These are phyloP conservation scores for Adansonia gregorii DNA, from an alignment of 441 rosid species.

Conservation along the genomic window DNA sequence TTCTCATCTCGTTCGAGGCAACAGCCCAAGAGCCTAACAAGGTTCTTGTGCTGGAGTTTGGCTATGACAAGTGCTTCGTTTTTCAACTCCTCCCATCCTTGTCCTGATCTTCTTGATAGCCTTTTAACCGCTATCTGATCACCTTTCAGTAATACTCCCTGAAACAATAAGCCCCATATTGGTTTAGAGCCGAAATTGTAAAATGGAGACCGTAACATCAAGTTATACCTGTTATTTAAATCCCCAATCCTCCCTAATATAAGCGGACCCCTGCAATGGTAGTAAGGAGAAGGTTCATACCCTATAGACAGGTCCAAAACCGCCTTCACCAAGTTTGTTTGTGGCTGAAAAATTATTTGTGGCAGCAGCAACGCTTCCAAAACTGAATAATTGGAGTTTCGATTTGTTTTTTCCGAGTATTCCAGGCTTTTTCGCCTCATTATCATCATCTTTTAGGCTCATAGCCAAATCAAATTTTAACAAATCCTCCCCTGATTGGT, in stretches of 20 bases:
- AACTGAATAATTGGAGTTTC: constrained; percentile 40
- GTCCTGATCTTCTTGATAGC: constrained; percentile 38
- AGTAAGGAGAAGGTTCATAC: constrained; percentile 14
- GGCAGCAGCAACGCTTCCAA: constrained; percentile 34
- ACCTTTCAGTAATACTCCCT: constrained; percentile 32
- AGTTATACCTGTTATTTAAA: neutral
- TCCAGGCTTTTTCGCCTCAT: constrained; percentile 26
- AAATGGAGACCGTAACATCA: neutral
- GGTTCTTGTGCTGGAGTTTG: constrained; percentile 45
- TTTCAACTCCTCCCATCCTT: constrained; percentile 44
- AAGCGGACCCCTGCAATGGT: neutral
- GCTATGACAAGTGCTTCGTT: constrained; percentile 43
- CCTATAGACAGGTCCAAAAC: constrained; percentile 44
- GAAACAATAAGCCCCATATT: neutral
- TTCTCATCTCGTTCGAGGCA: constrained; percentile 39
- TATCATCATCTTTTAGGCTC: neutral
- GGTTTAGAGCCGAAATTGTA: neutral
- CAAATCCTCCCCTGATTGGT: constrained; percentile 13
- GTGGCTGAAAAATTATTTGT: constrained; percentile 35
- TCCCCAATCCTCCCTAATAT: too few relatives aligned
- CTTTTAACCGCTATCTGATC: constrained; percentile 43
- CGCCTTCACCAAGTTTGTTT: constrained; percentile 47
- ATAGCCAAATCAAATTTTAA: constrained; percentile 18
- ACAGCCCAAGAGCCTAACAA: constrained; percentile 40
- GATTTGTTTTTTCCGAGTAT: neutral